Evolutionary conservation across 2,329 filamentous ascomycete genomes (phyloP), one percentile per base, ranked within the genome.

Genomic region (Dryadomyces quercus-mongolicae): DNA sequence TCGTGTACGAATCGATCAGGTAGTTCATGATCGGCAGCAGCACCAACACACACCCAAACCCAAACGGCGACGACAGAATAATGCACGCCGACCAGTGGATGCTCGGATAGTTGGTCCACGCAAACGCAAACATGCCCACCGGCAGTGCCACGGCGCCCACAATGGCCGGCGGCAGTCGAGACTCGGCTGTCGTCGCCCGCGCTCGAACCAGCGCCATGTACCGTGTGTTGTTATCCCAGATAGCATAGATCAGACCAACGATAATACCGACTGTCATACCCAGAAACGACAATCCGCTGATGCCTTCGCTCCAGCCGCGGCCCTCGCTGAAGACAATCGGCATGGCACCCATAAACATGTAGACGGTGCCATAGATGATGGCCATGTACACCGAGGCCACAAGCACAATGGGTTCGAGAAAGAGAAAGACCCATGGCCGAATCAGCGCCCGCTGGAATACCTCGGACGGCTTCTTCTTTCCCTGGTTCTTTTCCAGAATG

Each of bases 381-480:
- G 71, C 70, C 60, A 78, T 67, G 60, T 80, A 80, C 34, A 80
- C 16, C 70, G 72, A 57, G 80, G 79, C 56, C 75, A 69, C 63
- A 80, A 70, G 63, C 79, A 81, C 80, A 58, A 86, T 86, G 5
- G 83, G 83, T 61, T 87, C 83, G 18, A 16, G 20, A 70, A 86
- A 81, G 1, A 87, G 72, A 5, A 88, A 69, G 42, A 82, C 67
- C 80, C 80, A 84, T 1, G 84, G 84, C 1, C 83, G 74, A 44
- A 74, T 68, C n/a, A 86, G 25, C 7, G 49, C 21, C 4, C 25
- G 25, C 25, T 31, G 25, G 25, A 31, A 31, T 8, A 31, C 25
- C 8, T 31, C 25, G 4, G 25, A 4, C 25, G 25, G 25, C 25
- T 31, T 31, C 13, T 12, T 7, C 12, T 9, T 13, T 5, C 40